Conservation (phyloP, 805 yeast species). For the Candida ovalis region DNA sequence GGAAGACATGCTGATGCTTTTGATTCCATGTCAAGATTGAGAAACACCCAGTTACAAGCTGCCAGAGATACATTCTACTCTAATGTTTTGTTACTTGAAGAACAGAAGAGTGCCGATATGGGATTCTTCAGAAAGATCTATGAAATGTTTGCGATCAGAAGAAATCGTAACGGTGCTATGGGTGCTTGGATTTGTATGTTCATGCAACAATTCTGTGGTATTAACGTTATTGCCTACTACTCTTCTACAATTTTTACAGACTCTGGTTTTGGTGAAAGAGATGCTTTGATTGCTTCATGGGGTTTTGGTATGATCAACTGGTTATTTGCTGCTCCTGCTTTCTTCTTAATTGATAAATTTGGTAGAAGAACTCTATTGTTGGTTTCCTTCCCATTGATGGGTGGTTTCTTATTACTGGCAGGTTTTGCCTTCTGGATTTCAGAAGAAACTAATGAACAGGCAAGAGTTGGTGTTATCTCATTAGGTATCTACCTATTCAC, state of each 20-base stretch:
- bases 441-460: slow-evolving; percentile 34
- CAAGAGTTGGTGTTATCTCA: slow-evolving; percentile 63
- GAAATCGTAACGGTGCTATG: slow-evolving; percentile 79
- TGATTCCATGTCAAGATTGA: slow-evolving; percentile 44
- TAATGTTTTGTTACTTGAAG: slow-evolving; percentile 60
- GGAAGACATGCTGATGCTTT: slow-evolving; percentile 58
- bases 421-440: slow-evolving; percentile 74
- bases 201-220: slow-evolving; percentile 90
- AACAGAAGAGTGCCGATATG: slow-evolving; percentile 41
- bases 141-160: slow-evolving; percentile 65
- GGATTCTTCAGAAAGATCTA: slow-evolving; percentile 44
- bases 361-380: slow-evolving; percentile 66
- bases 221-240: slow-evolving; percentile 83
- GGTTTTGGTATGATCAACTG: slow-evolving; percentile 84
- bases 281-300: slow-evolving; percentile 75
- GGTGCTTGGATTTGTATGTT: slow-evolving; percentile 83
- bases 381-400: slow-evolving; percentile 61
- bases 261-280: slow-evolving; percentile 58
- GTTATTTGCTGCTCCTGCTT: slow-evolving; percentile 78
- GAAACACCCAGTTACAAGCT: slow-evolving; percentile 53
- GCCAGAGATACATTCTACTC: slow-evolving; percentile 72
- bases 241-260: slow-evolving; percentile 71
- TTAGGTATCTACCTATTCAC: slow-evolving; percentile 73
- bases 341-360: slow-evolving; percentile 70
- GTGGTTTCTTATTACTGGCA: slow-evolving; percentile 53